phyloP scores from a whole-genome alignment of 108 stramenopile genomes.

The Nitzschia sp. region DNA sequence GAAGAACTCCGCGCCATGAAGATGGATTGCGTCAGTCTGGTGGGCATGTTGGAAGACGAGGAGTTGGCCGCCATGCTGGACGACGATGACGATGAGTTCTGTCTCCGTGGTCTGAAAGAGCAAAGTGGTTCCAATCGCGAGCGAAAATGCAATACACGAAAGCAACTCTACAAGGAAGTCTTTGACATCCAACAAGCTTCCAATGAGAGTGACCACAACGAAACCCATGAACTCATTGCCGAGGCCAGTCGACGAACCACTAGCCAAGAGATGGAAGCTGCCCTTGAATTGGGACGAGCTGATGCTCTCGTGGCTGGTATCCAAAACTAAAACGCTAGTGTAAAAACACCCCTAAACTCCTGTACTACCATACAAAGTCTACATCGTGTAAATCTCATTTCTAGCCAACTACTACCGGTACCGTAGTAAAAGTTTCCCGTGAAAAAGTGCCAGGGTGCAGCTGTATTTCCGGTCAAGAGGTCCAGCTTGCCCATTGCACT shows the following conservation, averaged over 20 bases:
- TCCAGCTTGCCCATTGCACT: no score
- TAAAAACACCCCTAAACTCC: no score
- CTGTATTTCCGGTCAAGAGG: no score
- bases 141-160: not conserved
- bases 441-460: no score
- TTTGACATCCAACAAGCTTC: constrained; percentile 1
- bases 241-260: not conserved
- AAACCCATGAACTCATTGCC: constrained; percentile 2
- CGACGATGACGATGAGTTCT: constrained; percentile 13
- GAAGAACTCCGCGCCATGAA: constrained; percentile 20
- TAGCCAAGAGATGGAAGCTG: not conserved
- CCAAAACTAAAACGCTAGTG: not conserved
- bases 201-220: not conserved
- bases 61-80: not conserved
- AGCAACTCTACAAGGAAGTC: constrained; percentile 12
- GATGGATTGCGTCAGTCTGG: constrained; percentile 13
- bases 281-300: constrained; percentile 13
- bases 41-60: constrained; percentile 17
- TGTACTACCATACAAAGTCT: no score
- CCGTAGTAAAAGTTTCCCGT: no score
- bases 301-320: constrained; percentile 5
- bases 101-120: constrained; percentile 8
- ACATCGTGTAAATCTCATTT: no score
- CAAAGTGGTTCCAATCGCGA: not conserved
- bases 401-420: no score